phyloP scores from a whole-genome alignment of 2,329 filamentous ascomycete species.

The Calonectria pseudoturangicola region DNA sequence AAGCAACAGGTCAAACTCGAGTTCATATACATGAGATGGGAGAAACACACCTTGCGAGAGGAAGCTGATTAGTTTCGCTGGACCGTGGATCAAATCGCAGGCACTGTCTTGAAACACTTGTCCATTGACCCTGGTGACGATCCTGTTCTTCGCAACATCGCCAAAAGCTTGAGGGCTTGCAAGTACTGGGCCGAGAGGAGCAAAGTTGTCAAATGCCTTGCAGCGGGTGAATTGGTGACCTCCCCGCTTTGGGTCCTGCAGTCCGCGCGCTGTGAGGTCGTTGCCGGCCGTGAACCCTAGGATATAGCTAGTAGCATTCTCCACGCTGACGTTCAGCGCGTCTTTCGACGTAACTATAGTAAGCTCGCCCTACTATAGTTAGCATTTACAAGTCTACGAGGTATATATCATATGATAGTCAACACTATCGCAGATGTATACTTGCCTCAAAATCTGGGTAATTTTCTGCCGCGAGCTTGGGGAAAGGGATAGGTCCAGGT shows the following conservation, averaged over 20 bases:
- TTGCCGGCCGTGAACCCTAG: not conserved
- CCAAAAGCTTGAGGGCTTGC: not conserved
- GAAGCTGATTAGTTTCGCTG: not conserved
- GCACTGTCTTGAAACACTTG: slow-evolving; percentile 6
- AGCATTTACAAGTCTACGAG: not conserved
- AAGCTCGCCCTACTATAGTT: not conserved
- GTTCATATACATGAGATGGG: no score
- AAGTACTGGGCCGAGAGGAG: not conserved
- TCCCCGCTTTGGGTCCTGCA: slow-evolving; percentile 14
- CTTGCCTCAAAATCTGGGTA: slow-evolving; percentile 9
- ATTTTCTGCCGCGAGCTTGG: not conserved
- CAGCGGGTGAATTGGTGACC: slow-evolving; percentile 7
- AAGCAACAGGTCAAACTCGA: not conserved
- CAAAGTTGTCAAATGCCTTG: slow-evolving; percentile 17
- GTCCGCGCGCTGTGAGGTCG: not conserved
- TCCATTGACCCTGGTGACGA: slow-evolving; percentile 9
- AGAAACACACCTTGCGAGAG: slow-evolving; percentile 6
- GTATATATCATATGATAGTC: not conserved
- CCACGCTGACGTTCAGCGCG: slow-evolving; percentile 1
- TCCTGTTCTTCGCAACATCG: not conserved
- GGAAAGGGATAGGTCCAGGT: not conserved
- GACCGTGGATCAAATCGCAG: not conserved
- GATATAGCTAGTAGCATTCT: not conserved
- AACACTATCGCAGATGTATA: not conserved
- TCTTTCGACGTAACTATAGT: slow-evolving; percentile 1